Percentiles rank a stretch among this genome's conserved stretches.
Evolutionary conservation across 2,329 filamentous ascomycete genomes (phyloP).

Genomic region (Chaetomium strumarium): DNA sequence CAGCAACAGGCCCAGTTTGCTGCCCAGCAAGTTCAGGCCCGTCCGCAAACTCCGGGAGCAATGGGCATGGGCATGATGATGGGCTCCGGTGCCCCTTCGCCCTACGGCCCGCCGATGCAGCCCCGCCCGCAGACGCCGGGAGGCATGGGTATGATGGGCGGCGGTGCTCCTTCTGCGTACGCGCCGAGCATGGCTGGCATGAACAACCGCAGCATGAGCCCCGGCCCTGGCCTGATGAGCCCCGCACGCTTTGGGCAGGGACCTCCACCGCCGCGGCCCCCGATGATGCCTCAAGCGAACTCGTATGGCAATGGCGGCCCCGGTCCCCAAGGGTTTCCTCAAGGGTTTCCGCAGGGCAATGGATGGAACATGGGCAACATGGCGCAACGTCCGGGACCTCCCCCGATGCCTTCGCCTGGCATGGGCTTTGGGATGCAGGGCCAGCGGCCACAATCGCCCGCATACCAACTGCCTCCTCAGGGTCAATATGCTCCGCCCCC

Average conservation of each 20-base stretch:
- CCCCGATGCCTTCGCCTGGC: conserved; percentile 16
- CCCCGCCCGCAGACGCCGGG: conserved; percentile 6
- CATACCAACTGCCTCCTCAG: conserved; percentile 22
- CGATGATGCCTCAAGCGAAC: conserved; percentile 20
- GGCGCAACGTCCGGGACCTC: conserved; percentile 18
- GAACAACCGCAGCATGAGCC: conserved; percentile 22
- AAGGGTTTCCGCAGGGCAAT: conserved; percentile 5
- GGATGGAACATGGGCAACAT: conserved; percentile 17
- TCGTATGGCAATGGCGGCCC: conserved; percentile 15
- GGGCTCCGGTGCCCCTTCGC: not conserved
- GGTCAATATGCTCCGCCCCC: conserved; percentile 26
- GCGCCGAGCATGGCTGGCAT: conserved; percentile 20
- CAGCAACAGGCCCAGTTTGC: conserved; percentile 30
- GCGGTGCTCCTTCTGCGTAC: conserved; percentile 25
- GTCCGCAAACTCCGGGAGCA: conserved; percentile 25
- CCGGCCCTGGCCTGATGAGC: conserved; percentile 17
- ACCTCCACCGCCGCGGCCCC: conserved; percentile 18
- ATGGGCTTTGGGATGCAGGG: conserved; percentile 11
- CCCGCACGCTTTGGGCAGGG: conserved; percentile 13
- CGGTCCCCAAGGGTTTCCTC: not conserved
- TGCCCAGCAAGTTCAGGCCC: conserved; percentile 16
- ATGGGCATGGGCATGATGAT: conserved; percentile 22
- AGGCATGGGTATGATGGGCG: not conserved
- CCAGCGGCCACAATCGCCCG: conserved; percentile 19
- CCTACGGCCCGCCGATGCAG: not conserved